These are phyloP conservation scores for Aureobasidium sp. DNA, from an alignment of 2,329 filamentous ascomycete species.

Conservation along the genomic window DNA sequence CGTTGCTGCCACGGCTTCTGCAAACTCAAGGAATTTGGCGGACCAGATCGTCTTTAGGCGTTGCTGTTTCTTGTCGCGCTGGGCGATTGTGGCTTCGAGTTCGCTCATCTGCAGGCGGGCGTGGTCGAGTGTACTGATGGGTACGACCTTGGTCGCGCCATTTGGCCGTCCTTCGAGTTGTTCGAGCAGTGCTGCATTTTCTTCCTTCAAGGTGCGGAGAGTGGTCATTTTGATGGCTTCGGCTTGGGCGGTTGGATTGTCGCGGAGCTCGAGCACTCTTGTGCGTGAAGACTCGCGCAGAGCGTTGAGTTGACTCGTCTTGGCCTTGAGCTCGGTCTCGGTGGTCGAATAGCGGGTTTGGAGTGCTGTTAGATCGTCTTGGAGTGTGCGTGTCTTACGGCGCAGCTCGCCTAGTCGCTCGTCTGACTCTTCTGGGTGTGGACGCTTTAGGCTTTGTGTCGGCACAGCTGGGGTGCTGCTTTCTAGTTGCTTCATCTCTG, in stretches of 20 bases:
- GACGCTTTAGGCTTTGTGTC: conserved; percentile 26
- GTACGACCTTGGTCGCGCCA: conserved; percentile 56
- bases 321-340: conserved; percentile 65
- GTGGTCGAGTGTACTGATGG: conserved; percentile 65
- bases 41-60: conserved; percentile 90
- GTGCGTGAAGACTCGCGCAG: conserved; percentile 63
- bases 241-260: conserved; percentile 83
- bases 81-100: conserved; percentile 40
- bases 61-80: conserved; percentile 69
- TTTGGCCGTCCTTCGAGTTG: conserved; percentile 48
- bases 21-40: conserved; percentile 86
- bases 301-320: conserved; percentile 61
- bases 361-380: conserved; percentile 63
- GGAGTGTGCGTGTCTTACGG: conserved; percentile 80
- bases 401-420: conserved; percentile 73
- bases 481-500: conserved; percentile 64
- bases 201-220: conserved; percentile 65
- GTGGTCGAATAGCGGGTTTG: conserved; percentile 64
- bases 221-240: conserved; percentile 79
- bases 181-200: conserved; percentile 74
- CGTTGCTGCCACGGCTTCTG: conserved; percentile 84
- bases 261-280: conserved; percentile 74
- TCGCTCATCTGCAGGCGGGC: conserved; percentile 68
- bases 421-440: conserved; percentile 46
- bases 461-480: conserved; percentile 48